A percentile compares a stretch with the other conserved stretches of the same genome.
Conservation (phyloP, 1,139 yeast species). For the Hansenula lynferdii region DNA sequence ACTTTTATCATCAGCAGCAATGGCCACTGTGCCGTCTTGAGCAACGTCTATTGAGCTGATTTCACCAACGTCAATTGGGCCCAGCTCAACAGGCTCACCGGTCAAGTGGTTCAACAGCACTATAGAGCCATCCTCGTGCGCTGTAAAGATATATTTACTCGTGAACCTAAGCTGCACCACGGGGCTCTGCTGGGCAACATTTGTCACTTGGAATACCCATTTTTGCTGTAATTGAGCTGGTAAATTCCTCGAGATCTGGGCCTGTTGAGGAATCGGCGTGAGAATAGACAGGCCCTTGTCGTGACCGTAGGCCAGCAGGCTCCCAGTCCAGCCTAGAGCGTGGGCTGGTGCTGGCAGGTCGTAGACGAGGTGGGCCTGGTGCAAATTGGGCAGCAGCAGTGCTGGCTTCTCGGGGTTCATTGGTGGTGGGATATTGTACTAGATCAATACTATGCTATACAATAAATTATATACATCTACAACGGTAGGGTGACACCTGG, state of each 20-base stretch:
- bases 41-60: slow-evolving; percentile 29
- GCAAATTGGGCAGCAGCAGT: too few species aligned
- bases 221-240: slow-evolving; percentile 19
- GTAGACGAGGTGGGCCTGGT: too few species aligned
- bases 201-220: slow-evolving; percentile 19
- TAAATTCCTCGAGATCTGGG: slow-evolving; percentile 17
- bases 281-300: slow-evolving; percentile 16
- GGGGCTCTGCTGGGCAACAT: slow-evolving; percentile 7
- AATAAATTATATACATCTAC: too few species aligned
- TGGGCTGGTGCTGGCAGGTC: slow-evolving; percentile 15
- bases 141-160: slow-evolving; percentile 15
- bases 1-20: slow-evolving; percentile 28
- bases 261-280: slow-evolving; percentile 18
- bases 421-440: too few species aligned
- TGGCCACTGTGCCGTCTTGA: slow-evolving; percentile 25
- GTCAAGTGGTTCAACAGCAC: slow-evolving; percentile 17
- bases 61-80: slow-evolving; percentile 22
- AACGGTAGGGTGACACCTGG: too few species aligned
- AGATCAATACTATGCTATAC: too few species aligned
- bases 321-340: slow-evolving; percentile 20
- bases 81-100: slow-evolving; percentile 14
- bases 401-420: too few species aligned
- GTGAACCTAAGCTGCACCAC: slow-evolving; percentile 16
- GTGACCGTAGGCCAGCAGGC: slow-evolving; percentile 16
- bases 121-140: slow-evolving; percentile 15